Evolutionary conservation across 257 asterid species (phyloP).

Genomic region (Verbascum thapsus): DNA sequence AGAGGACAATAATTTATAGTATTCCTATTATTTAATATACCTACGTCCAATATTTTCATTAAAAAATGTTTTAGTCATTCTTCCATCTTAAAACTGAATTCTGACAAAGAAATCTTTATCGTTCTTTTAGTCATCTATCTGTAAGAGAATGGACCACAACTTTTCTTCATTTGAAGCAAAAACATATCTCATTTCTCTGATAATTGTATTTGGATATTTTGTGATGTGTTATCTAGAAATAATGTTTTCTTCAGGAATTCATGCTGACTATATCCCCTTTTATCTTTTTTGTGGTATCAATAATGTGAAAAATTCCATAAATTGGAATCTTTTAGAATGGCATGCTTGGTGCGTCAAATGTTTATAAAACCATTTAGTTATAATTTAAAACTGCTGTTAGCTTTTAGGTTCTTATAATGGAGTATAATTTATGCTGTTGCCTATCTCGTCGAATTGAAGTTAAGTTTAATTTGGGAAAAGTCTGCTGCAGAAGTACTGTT

Average conservation of each 20-base stretch:
- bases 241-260: neutral
- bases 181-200: conserved; percentile 8
- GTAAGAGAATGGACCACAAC: conserved; percentile 6
- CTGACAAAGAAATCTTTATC: neutral
- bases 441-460: conserved; percentile 5
- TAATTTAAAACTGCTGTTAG: conserved; percentile 5
- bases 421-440: neutral
- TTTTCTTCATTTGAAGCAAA: neutral
- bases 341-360: neutral
- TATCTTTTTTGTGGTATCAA: conserved; percentile 18
- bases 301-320: neutral
- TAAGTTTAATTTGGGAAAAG: neutral
- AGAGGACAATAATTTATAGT: conserved; percentile 23
- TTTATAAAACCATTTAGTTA: neutral
- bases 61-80: conserved; percentile 1
- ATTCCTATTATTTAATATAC: conserved; percentile 9
- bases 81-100: neutral
- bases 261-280: conserved; percentile 2
- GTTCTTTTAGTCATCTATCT: conserved; percentile 8
- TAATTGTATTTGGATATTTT: neutral
- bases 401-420: conserved; percentile 11
- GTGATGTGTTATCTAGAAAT: neutral
- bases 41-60: conserved; percentile 2
- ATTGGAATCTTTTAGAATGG: neutral
- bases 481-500: neutral